Base-by-base conservation (phyloP, 331 rosid species). In the Arachis monticola region DNA sequence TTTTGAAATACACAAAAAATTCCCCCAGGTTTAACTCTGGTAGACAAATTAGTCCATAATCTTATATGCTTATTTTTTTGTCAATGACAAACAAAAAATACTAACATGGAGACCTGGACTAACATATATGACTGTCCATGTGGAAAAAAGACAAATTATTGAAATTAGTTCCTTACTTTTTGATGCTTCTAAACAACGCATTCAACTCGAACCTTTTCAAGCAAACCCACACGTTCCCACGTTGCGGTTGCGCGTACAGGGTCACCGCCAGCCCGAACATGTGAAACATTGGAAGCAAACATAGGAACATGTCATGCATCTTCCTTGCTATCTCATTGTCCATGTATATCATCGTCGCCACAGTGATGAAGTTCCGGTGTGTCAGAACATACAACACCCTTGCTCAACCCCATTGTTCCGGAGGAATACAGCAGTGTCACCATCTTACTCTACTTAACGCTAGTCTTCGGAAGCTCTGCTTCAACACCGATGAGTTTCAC, bases 231-330 rank as follows among this genome's bases (percentile, higher is more conserved):
- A 87, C 67, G 10, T 70, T 90, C 2, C 97, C 98, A 47, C 76
- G 77, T 79, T 65, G 86, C 61, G 88, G 87, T 87, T 90, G 96
- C 38, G 90, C 6, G 53, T 38, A 90, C 0, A 71, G 14, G 12
- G 88, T 74, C 8, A 89, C 79, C 2, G 67, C 51, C 63, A 92
- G 41, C 5, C 98, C 98, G 42, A 85, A 84, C 44, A 92, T 91
- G 67, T 92, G 98, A 60, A 86, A 92, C 94, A 92, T 90, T 0
- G 96, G 98, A 70, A 92, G 30, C 31, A 90, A 87, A 58, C 88
- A 85, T 3, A 92, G 87, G 48, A 8, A 88, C 67, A 88, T 84
- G 5, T 60, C 4, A 44, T 81, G 48, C 73, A 46, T 60, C 40
- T 81, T 84, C 0, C 88, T 85, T 0, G 68, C 53, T 42, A 78